Evolutionary conservation across 73 alveolate species (phyloP).

Genomic region (Diophrys appendiculata): DNA sequence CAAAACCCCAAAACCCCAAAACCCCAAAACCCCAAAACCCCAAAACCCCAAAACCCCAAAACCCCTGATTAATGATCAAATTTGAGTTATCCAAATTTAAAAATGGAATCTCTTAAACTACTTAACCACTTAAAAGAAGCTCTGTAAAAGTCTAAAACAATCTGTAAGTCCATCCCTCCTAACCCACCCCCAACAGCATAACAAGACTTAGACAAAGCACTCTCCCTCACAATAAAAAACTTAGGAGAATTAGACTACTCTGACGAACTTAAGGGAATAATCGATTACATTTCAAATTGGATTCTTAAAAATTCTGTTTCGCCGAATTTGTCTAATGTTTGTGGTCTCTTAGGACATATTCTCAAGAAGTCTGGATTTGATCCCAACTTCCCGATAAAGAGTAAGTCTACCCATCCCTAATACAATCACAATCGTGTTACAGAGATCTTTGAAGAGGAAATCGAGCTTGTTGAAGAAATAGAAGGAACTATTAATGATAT

Average conservation of each 20-base stretch:
- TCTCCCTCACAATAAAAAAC: neutral
- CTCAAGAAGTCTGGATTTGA: constrained; percentile 15
- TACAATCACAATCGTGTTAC: no score
- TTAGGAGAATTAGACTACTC: neutral
- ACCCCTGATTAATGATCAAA: no score
- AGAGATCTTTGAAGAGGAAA: constrained; percentile 43
- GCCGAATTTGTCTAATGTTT: constrained; percentile 23
- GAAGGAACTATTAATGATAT: constrained; percentile 2
- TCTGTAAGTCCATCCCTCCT: no score
- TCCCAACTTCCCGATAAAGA: constrained; percentile 7
- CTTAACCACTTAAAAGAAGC: no score
- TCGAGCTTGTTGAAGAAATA: constrained; percentile 26
- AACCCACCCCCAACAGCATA: neutral
- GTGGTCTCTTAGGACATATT: constrained; percentile 16
- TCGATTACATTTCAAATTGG: constrained; percentile 25
- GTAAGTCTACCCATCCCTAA: neutral
- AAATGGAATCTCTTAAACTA: no score
- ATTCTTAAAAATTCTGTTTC: constrained; percentile 30
- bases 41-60: no score
- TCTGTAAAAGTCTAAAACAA: no score
- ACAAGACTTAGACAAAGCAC: neutral
- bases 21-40: no score
- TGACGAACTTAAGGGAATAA: constrained; percentile 20
- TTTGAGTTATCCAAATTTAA: no score
- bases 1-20: no score